Percentiles rank a stretch among this genome's conserved stretches.
phyloP scores from a whole-genome alignment of 176 grass and related monocot species.

The Alopecurus myosuroides region DNA sequence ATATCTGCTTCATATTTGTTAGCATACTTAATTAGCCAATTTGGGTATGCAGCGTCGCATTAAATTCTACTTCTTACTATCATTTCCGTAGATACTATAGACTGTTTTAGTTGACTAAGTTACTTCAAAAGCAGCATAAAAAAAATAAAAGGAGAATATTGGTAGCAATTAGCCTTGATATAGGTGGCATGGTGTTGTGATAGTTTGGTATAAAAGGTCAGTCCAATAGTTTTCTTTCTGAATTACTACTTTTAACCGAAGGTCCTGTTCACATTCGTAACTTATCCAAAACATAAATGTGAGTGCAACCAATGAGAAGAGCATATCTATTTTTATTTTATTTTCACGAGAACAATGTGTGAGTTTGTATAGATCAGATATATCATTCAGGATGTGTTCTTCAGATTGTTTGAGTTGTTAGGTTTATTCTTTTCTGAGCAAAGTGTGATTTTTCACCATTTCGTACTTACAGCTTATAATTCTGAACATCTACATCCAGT shows the following conservation, averaged over 20 bases:
- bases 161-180: conserved; percentile 64
- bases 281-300: neutral
- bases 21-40: neutral
- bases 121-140: conserved; percentile 53
- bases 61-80: neutral
- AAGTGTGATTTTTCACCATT: no score
- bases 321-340: neutral
- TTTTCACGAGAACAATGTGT: neutral
- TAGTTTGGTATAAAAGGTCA: conserved; percentile 92
- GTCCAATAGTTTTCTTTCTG: neutral
- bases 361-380: neutral
- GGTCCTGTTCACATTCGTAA: neutral
- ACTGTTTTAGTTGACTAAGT: neutral
- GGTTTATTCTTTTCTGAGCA: no score
- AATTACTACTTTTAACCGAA: neutral
- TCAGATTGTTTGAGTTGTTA: neutral
- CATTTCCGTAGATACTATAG: neutral
- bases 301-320: neutral
- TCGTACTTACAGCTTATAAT: no score
- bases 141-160: conserved; percentile 71
- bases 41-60: neutral
- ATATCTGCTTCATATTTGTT: neutral
- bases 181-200: conserved; percentile 70
- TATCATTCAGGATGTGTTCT: neutral
- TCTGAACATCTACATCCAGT: no score